Evolutionary conservation across 805 yeast species (phyloP).

Genomic region (Diddensiella caesifluorescens): DNA sequence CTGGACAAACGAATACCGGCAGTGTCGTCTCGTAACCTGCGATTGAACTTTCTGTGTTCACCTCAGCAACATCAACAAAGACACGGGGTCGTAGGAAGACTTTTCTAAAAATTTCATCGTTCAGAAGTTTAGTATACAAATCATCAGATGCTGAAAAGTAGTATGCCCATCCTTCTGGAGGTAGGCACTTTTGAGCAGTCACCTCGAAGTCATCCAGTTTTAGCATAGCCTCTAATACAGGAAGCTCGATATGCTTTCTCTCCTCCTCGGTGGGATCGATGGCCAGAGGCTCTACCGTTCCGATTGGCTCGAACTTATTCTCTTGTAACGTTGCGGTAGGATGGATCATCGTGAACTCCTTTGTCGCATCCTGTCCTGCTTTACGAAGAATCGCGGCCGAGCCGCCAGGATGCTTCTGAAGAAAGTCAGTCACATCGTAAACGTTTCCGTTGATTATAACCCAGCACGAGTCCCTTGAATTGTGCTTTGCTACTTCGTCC

Average conservation of each 20-base stretch:
- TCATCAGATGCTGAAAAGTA: constrained; percentile 50
- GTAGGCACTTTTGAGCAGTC: constrained; percentile 17
- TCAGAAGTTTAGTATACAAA: constrained; percentile 42
- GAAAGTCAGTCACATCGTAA: constrained; percentile 35
- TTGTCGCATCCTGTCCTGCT: constrained; percentile 50
- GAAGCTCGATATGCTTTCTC: constrained; percentile 10
- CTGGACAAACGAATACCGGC: constrained; percentile 43
- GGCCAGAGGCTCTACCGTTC: constrained; percentile 13
- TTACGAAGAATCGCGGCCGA: constrained; percentile 37
- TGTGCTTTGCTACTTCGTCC: constrained; percentile 25
- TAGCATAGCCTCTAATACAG: constrained; percentile 19
- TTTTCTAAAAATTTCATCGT: constrained; percentile 38
- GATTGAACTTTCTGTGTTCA: constrained; percentile 43
- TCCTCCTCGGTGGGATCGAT: constrained; percentile 6
- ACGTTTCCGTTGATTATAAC: constrained; percentile 30
- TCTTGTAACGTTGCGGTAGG: constrained; percentile 27
- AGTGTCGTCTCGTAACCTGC: constrained; percentile 41
- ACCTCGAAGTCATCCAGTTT: constrained; percentile 19
- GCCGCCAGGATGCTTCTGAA: constrained; percentile 45
- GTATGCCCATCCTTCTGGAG: constrained; percentile 22
- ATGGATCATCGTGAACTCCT: constrained; percentile 26
- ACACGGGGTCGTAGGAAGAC: constrained; percentile 45
- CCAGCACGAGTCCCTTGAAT: constrained; percentile 25
- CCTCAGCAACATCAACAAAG: constrained; percentile 35
- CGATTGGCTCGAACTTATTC: constrained; percentile 13